Conservation (phyloP, 306 rosid genomes). For the Crataegus laevigata region DNA sequence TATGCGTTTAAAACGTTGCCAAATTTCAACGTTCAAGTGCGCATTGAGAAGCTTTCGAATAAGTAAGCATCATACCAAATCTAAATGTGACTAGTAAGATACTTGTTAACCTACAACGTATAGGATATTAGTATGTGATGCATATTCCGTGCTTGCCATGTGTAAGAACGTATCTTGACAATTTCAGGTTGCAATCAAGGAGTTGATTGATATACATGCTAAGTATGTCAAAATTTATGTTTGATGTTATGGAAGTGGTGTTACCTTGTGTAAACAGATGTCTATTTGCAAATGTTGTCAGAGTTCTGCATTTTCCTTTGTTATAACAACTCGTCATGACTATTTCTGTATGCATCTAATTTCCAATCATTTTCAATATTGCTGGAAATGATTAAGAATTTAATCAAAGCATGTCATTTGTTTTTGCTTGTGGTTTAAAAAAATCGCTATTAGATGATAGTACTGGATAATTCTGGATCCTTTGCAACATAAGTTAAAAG, state of each 20-base stretch:
- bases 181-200: neutral
- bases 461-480: neutral
- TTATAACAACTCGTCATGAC: neutral
- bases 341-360: neutral
- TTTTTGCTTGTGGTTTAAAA: neutral
- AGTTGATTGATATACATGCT: neutral
- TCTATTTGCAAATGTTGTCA: neutral
- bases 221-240: neutral
- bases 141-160: neutral
- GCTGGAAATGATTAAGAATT: neutral
- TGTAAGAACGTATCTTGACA: neutral
- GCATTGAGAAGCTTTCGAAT: slow-evolving; percentile 75
- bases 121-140: neutral
- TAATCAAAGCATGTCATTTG: neutral
- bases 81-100: neutral
- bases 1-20: slow-evolving; percentile 69
- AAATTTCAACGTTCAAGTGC: slow-evolving; percentile 68
- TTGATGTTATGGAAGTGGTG: neutral
- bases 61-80: slow-evolving; percentile 40
- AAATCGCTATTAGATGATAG: neutral
- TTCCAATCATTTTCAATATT: neutral
- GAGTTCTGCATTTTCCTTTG: neutral
- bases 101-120: neutral
- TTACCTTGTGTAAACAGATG: neutral
- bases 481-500: neutral